Evolutionary conservation across 2,329 filamentous ascomycete species (phyloP).

Genomic region (Fusarium sp.): DNA sequence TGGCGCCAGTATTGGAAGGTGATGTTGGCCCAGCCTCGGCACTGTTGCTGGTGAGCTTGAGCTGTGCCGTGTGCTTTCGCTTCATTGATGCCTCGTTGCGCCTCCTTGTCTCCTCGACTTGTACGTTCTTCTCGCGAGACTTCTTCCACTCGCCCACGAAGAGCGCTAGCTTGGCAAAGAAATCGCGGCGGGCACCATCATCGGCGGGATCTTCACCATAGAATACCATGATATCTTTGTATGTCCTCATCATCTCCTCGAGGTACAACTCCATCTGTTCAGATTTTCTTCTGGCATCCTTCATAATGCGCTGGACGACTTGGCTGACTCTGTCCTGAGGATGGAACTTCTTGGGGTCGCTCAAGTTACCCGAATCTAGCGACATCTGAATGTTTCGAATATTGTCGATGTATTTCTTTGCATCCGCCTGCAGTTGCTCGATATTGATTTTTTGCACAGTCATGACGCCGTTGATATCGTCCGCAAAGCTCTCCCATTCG

Average conservation of each 20-base stretch:
- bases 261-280: constrained; percentile 95
- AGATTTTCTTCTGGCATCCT: constrained; percentile 93
- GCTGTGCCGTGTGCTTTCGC: constrained; percentile 78
- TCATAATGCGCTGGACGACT: constrained; percentile 93
- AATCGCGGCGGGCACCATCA: constrained; percentile 92
- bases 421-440: constrained; percentile 87
- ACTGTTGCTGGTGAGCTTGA: constrained; percentile 68
- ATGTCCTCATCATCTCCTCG: constrained; percentile 90
- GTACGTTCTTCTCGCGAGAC: constrained; percentile 91
- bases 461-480: constrained; percentile 85
- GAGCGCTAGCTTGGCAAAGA: constrained; percentile 91
- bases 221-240: constrained; percentile 95
- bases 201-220: constrained; percentile 95
- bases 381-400: constrained; percentile 93
- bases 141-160: constrained; percentile 97
- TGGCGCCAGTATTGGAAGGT: constrained; percentile 84
- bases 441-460: constrained; percentile 91
- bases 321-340: constrained; percentile 94
- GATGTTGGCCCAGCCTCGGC: constrained; percentile 67
- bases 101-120: constrained; percentile 81
- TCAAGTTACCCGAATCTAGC: constrained; percentile 91
- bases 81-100: constrained; percentile 94
- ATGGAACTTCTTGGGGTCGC: constrained; percentile 97
- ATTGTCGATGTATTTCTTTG: constrained; percentile 92
- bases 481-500: constrained; percentile 89